Evolutionary conservation across 108 stramenopile genomes (phyloP).

Genomic region (Licmophora abbreviata): DNA sequence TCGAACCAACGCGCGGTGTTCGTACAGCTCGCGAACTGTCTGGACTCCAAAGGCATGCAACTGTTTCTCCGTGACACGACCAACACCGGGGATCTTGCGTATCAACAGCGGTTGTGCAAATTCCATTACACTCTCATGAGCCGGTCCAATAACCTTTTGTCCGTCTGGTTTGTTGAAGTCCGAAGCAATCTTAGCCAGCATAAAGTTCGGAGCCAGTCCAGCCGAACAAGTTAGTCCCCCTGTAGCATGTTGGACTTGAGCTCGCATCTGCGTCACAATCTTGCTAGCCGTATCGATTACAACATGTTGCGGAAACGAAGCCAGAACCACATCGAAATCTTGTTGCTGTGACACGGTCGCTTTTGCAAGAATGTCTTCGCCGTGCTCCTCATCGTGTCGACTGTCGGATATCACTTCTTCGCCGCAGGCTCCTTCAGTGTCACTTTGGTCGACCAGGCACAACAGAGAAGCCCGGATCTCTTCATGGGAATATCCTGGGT

Average conservation of each 20-base stretch:
- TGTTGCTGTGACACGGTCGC: too few relatives aligned
- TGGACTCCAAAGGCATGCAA: slow-evolving; percentile 60
- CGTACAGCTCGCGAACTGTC: slow-evolving; percentile 78
- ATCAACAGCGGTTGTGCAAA: slow-evolving; percentile 70
- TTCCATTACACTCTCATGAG: slow-evolving; percentile 36
- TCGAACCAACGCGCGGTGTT: slow-evolving; percentile 50
- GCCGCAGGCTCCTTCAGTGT: too few relatives aligned
- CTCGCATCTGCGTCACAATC: slow-evolving; percentile 53
- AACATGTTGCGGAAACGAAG: neutral
- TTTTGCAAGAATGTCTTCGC: too few relatives aligned
- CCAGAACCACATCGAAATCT: neutral
- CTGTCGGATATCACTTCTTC: slow-evolving; percentile 5
- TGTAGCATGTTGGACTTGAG: slow-evolving; percentile 49
- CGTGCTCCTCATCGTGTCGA: slow-evolving; percentile 2
- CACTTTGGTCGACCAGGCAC: neutral
- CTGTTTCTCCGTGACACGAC: slow-evolving; percentile 87
- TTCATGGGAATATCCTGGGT: slow-evolving; percentile 34
- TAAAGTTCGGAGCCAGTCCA: slow-evolving; percentile 82
- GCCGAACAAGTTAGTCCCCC: slow-evolving; percentile 88
- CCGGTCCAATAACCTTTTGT: slow-evolving; percentile 72
- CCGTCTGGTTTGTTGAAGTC: slow-evolving; percentile 96
- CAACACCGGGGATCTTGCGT: slow-evolving; percentile 85
- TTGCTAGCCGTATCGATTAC: slow-evolving; percentile 20
- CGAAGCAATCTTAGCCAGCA: slow-evolving; percentile 90
- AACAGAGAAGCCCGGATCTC: slow-evolving; percentile 16